Percentiles rank a stretch among this genome's conserved stretches.
Conservation (phyloP, 805 yeast species). For the Suhomyces kilbournensis region DNA sequence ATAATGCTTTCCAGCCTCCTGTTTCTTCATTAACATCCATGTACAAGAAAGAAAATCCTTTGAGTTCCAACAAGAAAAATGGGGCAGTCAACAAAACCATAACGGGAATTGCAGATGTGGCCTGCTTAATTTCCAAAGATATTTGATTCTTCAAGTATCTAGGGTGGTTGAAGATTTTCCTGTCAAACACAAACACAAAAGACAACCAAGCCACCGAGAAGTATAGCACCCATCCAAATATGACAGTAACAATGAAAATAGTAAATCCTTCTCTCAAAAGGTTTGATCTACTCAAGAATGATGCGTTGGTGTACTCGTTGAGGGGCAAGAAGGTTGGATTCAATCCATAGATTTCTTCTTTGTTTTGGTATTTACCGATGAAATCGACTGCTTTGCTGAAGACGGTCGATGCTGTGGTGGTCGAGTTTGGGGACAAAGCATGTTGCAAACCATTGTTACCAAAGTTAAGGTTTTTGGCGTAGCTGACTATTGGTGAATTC, state of each 20-base stretch:
- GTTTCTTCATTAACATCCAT: conserved; percentile 57
- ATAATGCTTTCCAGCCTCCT: conserved; percentile 66
- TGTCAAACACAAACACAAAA: conserved; percentile 78
- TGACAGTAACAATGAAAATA: conserved; percentile 62
- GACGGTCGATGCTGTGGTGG: conserved; percentile 11
- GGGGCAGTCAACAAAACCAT: conserved; percentile 90
- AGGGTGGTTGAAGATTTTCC: conserved; percentile 90
- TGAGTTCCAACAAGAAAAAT: conserved; percentile 81
- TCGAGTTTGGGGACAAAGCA: conserved; percentile 3
- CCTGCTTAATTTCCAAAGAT: conserved; percentile 75
- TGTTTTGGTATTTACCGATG: conserved; percentile 23
- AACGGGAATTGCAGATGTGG: conserved; percentile 75
- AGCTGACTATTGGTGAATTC: conserved; percentile 4
- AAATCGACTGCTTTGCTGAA: conserved; percentile 12
- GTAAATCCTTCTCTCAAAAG: conserved; percentile 67
- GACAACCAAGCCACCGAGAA: conserved; percentile 72
- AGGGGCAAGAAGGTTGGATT: conserved; percentile 57
- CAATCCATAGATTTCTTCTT: conserved; percentile 55
- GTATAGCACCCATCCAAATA: conserved; percentile 88
- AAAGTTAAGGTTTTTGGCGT: background rate
- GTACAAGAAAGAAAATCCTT: conserved; percentile 80
- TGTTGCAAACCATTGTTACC: conserved; percentile 7
- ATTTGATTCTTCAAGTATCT: conserved; percentile 93
- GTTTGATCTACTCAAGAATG: conserved; percentile 71
- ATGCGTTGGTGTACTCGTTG: conserved; percentile 56